A percentile compares a stretch with the other conserved stretches of the same genome.
These are phyloP conservation scores for Salix koriyanagi DNA, from an alignment of 345 rosid genomes.

Conservation along the genomic window DNA sequence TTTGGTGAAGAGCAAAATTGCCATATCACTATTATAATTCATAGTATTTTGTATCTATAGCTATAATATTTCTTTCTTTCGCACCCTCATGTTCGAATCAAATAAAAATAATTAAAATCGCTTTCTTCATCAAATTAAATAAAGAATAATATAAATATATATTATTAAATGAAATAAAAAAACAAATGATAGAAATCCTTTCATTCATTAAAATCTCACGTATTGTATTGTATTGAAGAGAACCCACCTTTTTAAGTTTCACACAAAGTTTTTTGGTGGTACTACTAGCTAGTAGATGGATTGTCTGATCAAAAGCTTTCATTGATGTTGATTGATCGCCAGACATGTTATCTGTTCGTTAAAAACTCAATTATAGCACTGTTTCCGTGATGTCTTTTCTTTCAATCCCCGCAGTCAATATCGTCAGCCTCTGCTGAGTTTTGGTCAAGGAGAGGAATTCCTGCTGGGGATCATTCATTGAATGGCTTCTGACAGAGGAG, in stretches of 20 bases:
- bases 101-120: no score
- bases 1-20: no score
- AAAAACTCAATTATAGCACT: neutral
- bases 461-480: neutral
- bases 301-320: neutral
- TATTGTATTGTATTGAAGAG: neutral
- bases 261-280: neutral
- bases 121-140: no score
- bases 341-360: neutral
- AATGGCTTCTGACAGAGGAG: neutral
- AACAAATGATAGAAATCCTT: no score
- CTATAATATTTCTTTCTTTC: no score
- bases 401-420: neutral
- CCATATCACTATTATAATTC: no score
- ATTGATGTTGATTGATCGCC: neutral
- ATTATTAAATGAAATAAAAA: no score
- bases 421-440: neutral
- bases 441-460: neutral
- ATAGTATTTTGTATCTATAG: no score
- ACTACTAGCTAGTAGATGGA: neutral
- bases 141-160: no score
- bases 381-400: neutral
- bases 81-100: no score
- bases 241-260: neutral
- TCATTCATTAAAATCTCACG: no score